Base-by-base conservation (phyloP, 441 rosid species). In the Biscutella auriculata region DNA sequence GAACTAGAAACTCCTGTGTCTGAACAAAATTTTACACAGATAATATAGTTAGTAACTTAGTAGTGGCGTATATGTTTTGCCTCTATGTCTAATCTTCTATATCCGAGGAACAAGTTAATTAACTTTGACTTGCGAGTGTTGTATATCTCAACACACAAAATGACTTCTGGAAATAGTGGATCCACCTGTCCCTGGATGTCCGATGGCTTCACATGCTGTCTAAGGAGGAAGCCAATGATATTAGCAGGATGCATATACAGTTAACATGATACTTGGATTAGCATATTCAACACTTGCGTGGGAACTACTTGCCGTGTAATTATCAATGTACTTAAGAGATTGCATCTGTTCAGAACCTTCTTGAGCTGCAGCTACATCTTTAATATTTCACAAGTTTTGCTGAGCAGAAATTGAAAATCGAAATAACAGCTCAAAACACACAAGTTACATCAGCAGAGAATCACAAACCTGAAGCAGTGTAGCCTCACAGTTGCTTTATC, bases 1-100 rank as follows among this genome's bases (percentile, higher is more conserved):
- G 73, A 60, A 88, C 87, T 80, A 86, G 67, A 76, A 88, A 78
- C 56, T 92, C 97, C 72, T 92, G 98, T 15, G 75, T 72, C 95
- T 91, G 67, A 27, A 71, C 32, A 59, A 27, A 56, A 60, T 14
- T 26, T 35, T 30, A 58, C 50, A 19, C 49, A 53, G 9, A 28
- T 28, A 37, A 3, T 17, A 39, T 53, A 14, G 10, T 48, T 34
- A 62, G 9, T 19, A 50, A n/a, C n/a, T n/a, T n/a, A n/a, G n/a
- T n/a, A n/a, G 35, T 26, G 62, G 30, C 23, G 25, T 26, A 45
- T n/a, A 46, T 46, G 29, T 14, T 29, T 15, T 52, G 27, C 54
- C 4, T 28, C 52, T 25, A 33, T 26, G 19, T 28, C 45, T 44
- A 42, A 27, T 42, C 26, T 11, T 51, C n/a, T 66, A 16, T 34